Evolutionary conservation across 192 early-diverging fungal genomes (phyloP).

Genomic region (Spizellomyces punctatus): DNA sequence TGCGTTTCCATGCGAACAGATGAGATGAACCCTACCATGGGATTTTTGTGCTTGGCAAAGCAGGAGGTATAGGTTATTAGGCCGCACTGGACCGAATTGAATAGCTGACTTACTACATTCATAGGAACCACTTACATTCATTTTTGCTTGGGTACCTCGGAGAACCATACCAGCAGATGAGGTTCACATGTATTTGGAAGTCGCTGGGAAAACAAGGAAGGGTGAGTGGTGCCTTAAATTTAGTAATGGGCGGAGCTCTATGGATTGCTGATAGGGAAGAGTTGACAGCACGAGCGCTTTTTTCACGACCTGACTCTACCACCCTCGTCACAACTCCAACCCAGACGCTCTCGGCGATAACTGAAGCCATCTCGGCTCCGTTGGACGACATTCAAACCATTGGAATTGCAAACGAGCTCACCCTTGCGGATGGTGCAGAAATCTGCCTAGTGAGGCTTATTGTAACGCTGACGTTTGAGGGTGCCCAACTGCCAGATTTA

Average conservation of each 20-base stretch:
- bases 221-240: neutral
- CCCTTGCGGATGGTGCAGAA: constrained; percentile 16
- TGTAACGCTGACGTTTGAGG: constrained; percentile 20
- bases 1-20: constrained; percentile 24
- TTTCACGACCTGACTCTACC: neutral
- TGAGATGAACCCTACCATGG: constrained; percentile 18
- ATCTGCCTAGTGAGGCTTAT: constrained; percentile 23
- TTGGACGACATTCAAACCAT: constrained; percentile 20
- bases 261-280: neutral
- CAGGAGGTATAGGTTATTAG: constrained; percentile 8
- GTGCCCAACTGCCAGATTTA: constrained; percentile 33
- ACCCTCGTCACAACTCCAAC: neutral
- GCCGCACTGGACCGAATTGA: neutral
- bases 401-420: constrained; percentile 18
- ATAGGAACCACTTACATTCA: neutral
- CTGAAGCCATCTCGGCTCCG: constrained; percentile 26
- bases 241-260: neutral
- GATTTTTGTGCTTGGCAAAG: constrained; percentile 27
- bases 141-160: constrained; percentile 36
- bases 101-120: neutral
- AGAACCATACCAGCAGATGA: constrained; percentile 16
- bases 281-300: neutral
- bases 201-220: constrained; percentile 25
- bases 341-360: constrained; percentile 18
- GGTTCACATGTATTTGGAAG: constrained; percentile 22